These are phyloP conservation scores for Cyclotella choctawhatcheeana DNA, from an alignment of 108 stramenopile genomes.

Conservation along the genomic window DNA sequence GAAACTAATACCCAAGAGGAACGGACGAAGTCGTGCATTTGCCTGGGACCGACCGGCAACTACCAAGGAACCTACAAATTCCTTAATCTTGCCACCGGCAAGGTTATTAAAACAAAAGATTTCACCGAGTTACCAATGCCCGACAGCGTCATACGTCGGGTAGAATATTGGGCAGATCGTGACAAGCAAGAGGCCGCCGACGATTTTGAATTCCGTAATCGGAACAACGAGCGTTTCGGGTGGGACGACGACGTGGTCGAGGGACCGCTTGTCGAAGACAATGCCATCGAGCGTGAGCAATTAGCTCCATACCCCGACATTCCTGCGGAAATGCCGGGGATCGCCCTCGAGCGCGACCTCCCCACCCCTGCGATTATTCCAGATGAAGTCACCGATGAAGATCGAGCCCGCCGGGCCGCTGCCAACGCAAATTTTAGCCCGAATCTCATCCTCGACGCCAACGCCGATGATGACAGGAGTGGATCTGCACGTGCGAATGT, in stretches of 20 bases:
- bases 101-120: not conserved
- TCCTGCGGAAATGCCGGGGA: conserved; percentile 2
- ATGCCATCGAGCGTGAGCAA: conserved; percentile 1
- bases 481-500: too few relatives aligned
- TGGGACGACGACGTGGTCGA: conserved; percentile 4
- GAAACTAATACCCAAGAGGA: conserved; percentile 5
- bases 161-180: conserved; percentile 10
- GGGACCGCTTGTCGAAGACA: conserved; percentile 3
- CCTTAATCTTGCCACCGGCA: not conserved
- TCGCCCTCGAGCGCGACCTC: not conserved
- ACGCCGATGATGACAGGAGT: too few relatives aligned
- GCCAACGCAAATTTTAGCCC: conserved; percentile 5
- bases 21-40: not conserved
- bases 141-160: conserved; percentile 24
- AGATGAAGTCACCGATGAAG: not conserved
- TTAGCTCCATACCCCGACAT: not conserved
- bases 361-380: not conserved
- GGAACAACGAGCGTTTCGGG: conserved; percentile 2
- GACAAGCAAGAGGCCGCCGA: conserved; percentile 11
- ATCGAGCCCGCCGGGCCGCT: not conserved
- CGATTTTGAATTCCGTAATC: conserved; percentile 1
- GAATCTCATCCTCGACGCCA: not conserved
- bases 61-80: conserved; percentile 24
- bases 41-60: conserved; percentile 26
- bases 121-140: conserved; percentile 50